Conservation (phyloP, 169 alveolate species). For the Neospora caninum region DNA sequence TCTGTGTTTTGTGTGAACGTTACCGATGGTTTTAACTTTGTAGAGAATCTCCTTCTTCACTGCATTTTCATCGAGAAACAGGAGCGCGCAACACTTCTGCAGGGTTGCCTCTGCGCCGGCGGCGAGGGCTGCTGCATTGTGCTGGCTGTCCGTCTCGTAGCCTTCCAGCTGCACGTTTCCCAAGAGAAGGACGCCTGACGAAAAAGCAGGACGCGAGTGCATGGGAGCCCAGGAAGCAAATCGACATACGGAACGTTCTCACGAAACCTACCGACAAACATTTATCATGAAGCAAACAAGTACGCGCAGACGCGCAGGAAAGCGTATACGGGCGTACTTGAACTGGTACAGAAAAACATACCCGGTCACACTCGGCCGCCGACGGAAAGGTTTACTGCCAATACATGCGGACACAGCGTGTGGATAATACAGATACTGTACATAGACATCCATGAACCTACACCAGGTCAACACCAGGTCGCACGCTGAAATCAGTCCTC, state of each 20-base stretch:
- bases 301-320: neutral
- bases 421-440: too few species aligned
- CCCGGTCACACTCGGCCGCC: too few species aligned
- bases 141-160: constrained; percentile 81
- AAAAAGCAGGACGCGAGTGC: neutral
- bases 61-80: constrained; percentile 75
- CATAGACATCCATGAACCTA: too few species aligned
- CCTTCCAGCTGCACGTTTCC: constrained; percentile 94
- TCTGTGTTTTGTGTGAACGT: neutral
- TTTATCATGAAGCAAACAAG: neutral
- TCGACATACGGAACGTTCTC: neutral
- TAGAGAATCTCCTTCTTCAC: constrained; percentile 18
- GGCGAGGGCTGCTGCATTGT: constrained; percentile 86
- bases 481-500: too few species aligned
- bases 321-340: neutral
- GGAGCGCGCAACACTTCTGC: constrained; percentile 81
- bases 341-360: neutral
- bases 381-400: too few species aligned
- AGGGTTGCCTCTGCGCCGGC: constrained; percentile 76
- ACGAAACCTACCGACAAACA: neutral
- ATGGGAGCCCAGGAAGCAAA: neutral
- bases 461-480: too few species aligned
- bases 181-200: constrained; percentile 88
- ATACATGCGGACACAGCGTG: too few species aligned
- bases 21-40: neutral